phyloP scores from a whole-genome alignment of 768 basidiomycete species.

The Clitopilus passeckerianus region DNA sequence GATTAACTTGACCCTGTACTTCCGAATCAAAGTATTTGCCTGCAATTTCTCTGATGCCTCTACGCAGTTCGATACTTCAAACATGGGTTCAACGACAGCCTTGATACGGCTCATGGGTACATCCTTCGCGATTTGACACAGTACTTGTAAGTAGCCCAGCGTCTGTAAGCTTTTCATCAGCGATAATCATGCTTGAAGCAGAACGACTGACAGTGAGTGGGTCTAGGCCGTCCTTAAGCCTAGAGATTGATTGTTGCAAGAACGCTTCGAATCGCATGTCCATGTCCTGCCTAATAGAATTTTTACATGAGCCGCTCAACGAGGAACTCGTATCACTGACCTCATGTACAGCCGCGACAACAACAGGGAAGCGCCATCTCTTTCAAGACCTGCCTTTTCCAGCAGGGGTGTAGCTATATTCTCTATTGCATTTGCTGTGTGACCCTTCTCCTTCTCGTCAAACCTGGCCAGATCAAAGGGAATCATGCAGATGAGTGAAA shows the following conservation, averaged over 20 bases:
- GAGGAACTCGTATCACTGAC: conserved; percentile 30
- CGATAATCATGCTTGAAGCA: neutral
- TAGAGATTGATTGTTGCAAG: conserved; percentile 37
- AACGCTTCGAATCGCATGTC: conserved; percentile 45
- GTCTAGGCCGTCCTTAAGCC: conserved; percentile 33
- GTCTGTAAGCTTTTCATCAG: conserved; percentile 32
- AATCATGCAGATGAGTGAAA: conserved; percentile 90
- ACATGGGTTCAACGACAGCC: conserved; percentile 34
- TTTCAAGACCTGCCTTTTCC: conserved; percentile 71
- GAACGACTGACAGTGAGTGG: conserved; percentile 40
- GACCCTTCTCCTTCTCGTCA: conserved; percentile 54
- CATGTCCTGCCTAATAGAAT: conserved; percentile 51
- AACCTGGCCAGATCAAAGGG: conserved; percentile 90
- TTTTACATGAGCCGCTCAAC: neutral
- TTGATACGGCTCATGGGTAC: conserved; percentile 52
- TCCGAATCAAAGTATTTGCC: conserved; percentile 64
- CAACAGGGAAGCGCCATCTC: conserved; percentile 78
- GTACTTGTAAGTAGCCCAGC: conserved; percentile 62
- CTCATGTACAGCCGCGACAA: conserved; percentile 79
- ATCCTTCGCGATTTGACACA: conserved; percentile 68
- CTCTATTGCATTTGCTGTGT: conserved; percentile 57
- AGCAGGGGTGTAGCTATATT: conserved; percentile 53
- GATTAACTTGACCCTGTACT: conserved; percentile 61
- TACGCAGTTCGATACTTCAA: conserved; percentile 39
- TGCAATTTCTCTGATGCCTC: conserved; percentile 33